Base-by-base conservation (phyloP, 1,284 basidiomycete species). In the Xanthoconium separans region DNA sequence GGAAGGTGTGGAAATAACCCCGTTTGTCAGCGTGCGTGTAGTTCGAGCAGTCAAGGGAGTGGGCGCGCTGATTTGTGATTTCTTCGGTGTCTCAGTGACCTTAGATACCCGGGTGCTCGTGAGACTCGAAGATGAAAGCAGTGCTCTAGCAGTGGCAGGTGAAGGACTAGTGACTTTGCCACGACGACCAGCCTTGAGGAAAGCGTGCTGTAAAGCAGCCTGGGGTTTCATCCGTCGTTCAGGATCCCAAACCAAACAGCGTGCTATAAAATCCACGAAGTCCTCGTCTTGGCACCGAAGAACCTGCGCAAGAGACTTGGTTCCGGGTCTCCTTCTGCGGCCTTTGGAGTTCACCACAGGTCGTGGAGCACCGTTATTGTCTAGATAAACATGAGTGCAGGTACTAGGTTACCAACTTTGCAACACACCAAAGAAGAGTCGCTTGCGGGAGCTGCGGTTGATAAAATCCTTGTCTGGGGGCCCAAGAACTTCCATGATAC, bases 401-500 rank as follows among this genome's bases (percentile, higher is more conserved):
- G 22, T 10, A 15, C 6, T 30, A 50, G 41, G 31, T 33, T n/a
- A 12, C 20, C 2, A 42, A 36, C 9, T n/a, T 8, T 18, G 8
- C 31, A 8, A 71, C 85, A 56, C 70, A 94, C 93, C 95, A 70
- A 99, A 99, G 76, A 99, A 99, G 44, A 98, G 77, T 66, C 96
- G 92, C 71, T 93, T 92, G 54, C 97, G 84, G 29, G 93, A 93
- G 65, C 95, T 96, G 56, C 89, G 87, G 67, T 98, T 96, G 62
- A 99, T 79, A 62, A 98, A 86, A 61, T 98, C 93, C 70, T 92
- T 91, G 61, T 99, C 97, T 0, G 97, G 97, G 33, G 95, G 77
- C 13, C 97, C 97, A 41, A 99, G 84, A 8, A 99, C 91, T 72
- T 99, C 97, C 96, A 99, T 99, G 73, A 99, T 99, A 71, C 97